Percentiles rank a stretch among this genome's conserved stretches.
Conservation (phyloP, 305 asterid species). For the Andrographis paniculata region DNA sequence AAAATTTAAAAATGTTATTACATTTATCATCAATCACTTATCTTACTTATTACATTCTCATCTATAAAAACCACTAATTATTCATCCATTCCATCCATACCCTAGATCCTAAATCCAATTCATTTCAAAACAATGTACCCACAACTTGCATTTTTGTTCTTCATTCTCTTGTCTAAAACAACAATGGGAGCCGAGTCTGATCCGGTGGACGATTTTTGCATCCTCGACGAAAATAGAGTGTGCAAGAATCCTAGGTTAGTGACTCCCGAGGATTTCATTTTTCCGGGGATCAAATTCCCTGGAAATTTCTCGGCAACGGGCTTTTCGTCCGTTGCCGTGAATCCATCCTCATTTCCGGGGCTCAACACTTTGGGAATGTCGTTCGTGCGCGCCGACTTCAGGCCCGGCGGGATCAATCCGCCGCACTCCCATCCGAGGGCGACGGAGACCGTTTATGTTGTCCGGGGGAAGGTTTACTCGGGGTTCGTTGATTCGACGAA, state of each 20-base stretch:
- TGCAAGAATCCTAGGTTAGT: slow-evolving; percentile 31
- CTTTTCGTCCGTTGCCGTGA: slow-evolving; percentile 29
- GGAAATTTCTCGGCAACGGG: slow-evolving; percentile 37
- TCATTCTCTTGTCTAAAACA: slow-evolving; percentile 6
- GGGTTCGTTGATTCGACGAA: slow-evolving; percentile 46
- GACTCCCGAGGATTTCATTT: slow-evolving; percentile 37
- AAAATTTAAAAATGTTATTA: no score
- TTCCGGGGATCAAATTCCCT: slow-evolving; percentile 30
- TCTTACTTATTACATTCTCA: background rate
- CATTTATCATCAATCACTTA: background rate
- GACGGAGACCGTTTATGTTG: slow-evolving; percentile 39
- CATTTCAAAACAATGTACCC: slow-evolving; percentile 17
- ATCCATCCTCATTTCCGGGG: slow-evolving; percentile 32
- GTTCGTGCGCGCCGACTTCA: slow-evolving; percentile 38
- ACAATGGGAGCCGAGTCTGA: slow-evolving; percentile 37
- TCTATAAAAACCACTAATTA: no score
- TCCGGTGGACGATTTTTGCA: slow-evolving; percentile 44
- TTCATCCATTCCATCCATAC: background rate
- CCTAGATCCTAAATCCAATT: background rate
- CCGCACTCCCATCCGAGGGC: slow-evolving; percentile 55
- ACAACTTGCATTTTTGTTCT: slow-evolving; percentile 10
- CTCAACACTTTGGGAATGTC: slow-evolving; percentile 54
- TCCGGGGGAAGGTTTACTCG: slow-evolving; percentile 36
- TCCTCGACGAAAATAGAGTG: slow-evolving; percentile 25
- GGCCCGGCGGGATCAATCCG: slow-evolving; percentile 42